A percentile compares a stretch with the other conserved stretches of the same genome.
Conservation (phyloP, 176 grass and related monocot genomes). For the Paspalum vaginatum region DNA sequence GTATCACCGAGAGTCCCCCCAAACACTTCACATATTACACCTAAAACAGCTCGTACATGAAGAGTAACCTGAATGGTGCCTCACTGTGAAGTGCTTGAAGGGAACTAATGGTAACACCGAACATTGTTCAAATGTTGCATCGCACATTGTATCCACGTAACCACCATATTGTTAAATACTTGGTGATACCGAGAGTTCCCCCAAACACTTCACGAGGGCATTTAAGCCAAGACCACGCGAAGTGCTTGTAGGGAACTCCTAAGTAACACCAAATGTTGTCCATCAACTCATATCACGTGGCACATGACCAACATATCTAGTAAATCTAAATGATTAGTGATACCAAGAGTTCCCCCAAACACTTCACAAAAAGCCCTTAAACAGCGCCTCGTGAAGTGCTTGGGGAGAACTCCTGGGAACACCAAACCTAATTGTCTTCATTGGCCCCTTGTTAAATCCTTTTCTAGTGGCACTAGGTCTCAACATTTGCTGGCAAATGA, state of each 20-base stretch:
- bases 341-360: conserved; percentile 59
- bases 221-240: not conserved
- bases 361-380: conserved; percentile 34
- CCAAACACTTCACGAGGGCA: conserved; percentile 57
- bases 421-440: conserved; percentile 41
- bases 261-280: conserved; percentile 27
- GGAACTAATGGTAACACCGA: conserved; percentile 40
- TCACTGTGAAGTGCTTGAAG: conserved; percentile 38
- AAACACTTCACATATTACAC: conserved; percentile 48
- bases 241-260: conserved; percentile 56
- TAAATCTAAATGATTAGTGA: conserved; percentile 1
- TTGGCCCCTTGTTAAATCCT: not conserved
- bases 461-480: not conserved
- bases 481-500: not conserved
- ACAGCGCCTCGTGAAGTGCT: conserved; percentile 34
- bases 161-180: not conserved
- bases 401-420: conserved; percentile 42
- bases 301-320: not conserved
- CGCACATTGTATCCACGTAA: not conserved
- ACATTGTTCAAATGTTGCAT: not conserved
- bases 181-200: conserved; percentile 45
- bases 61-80: not conserved
- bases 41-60: not conserved
- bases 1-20: conserved; percentile 37
- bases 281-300: not conserved